Base-by-base conservation (phyloP, 2,329 filamentous ascomycete species). In the Nannizziopsis barbatae region DNA sequence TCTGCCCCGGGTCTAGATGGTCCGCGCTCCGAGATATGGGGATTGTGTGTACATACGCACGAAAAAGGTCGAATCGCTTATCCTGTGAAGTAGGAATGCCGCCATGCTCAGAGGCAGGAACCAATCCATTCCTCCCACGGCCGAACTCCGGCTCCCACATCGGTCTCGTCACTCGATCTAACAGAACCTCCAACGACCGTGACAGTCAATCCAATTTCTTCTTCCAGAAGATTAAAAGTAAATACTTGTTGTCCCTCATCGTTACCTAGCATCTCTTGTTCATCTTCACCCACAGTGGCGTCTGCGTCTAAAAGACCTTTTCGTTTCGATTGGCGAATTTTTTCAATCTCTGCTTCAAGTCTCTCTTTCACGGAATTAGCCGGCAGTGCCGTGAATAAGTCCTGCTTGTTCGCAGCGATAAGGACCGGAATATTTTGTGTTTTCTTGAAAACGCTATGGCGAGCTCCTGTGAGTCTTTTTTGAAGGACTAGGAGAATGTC, bases 41-140 rank as follows among this genome's bases (percentile, higher is more conserved):
- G 7, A 27, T 27, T 27, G 22, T 27, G 22, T 27, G 22, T 27
- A 27, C 22, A 27, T 27, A 27, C 22, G 7, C 7, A 27, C 22
- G 7, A 4, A 27, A 3, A 27, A 7, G 7, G 22, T 7, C 22
- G 7, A 27, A 27, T 27, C 7, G 22, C 22, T 37, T 37, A 7
- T 12, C 30, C 15, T 27, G 9, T 11, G 14, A 42, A 30, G 41
- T 2, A 47, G 10, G 20, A 11, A 36, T 30, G 5, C 14, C 18
- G 7, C 12, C 17, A n/a, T 30, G 22, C 45, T 69, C 65, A 92
- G 58, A 93, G 69, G 60, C 82, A 79, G 61, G 82, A 76, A 1
- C 81, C 86, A 61, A 96, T 81, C 90, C 90, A 96, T 58, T 78
- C 77, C 79, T 88, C 94, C 89, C 90, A 95, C 64, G 79, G 82